Conservation (phyloP, 1,139 yeast genomes). For the Taiozyma sp. region DNA sequence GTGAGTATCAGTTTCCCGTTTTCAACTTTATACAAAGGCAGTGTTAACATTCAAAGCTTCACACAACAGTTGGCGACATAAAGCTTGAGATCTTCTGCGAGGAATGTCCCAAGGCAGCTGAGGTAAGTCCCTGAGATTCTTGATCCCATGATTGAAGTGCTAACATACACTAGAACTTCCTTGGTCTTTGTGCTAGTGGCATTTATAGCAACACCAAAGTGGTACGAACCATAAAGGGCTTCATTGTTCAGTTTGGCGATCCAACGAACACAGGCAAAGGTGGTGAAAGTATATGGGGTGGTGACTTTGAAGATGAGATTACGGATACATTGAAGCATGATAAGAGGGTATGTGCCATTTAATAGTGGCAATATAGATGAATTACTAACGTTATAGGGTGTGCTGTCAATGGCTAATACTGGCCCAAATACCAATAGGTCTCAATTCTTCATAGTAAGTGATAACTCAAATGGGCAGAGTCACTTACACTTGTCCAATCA, state of each 20-base stretch:
- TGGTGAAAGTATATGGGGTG: conserved; percentile 47
- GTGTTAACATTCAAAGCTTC: conserved; percentile 21
- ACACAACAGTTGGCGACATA: conserved; percentile 35
- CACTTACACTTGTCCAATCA: neutral
- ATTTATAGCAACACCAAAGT: conserved; percentile 36
- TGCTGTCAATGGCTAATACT: neutral
- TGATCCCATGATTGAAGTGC: neutral
- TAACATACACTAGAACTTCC: conserved; percentile 28
- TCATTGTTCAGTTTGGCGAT: conserved; percentile 47
- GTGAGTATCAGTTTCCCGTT: conserved; percentile 6
- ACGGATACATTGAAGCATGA: conserved; percentile 35
- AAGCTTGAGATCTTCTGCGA: conserved; percentile 37
- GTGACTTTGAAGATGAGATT: conserved; percentile 44
- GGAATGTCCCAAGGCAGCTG: conserved; percentile 33
- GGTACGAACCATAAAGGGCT: conserved; percentile 38
- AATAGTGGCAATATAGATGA: neutral
- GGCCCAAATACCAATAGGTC: conserved; percentile 37
- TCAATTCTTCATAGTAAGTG: conserved; percentile 36
- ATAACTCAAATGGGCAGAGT: neutral
- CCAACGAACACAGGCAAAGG: conserved; percentile 46
- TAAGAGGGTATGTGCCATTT: conserved; percentile 31
- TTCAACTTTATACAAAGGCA: neutral
- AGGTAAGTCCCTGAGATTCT: conserved; percentile 19
- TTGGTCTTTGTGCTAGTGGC: conserved; percentile 45
- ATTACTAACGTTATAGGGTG: neutral